phyloP scores from a whole-genome alignment of 225 moss, liverwort and hornwort genomes.

The Neckera pumila region DNA sequence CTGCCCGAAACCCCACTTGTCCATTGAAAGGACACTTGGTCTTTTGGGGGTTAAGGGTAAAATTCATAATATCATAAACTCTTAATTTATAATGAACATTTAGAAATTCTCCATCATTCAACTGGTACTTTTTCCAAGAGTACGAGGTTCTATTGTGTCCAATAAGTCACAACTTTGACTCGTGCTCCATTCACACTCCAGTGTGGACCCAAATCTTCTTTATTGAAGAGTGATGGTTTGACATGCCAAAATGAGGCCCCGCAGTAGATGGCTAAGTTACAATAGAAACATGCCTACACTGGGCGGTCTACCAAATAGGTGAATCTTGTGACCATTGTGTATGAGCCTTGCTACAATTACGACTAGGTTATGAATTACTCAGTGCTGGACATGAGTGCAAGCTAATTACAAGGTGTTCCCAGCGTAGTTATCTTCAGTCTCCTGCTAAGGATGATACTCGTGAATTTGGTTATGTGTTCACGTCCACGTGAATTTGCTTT shows the following conservation, averaged over 20 bases:
- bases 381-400: constrained; percentile 71
- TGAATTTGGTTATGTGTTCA: not conserved
- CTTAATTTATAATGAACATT: no score
- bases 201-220: not conserved
- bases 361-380: constrained; percentile 67
- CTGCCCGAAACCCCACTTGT: no score
- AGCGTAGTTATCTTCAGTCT: constrained; percentile 3
- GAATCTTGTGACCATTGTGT: not conserved
- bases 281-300: not conserved
- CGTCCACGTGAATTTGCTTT: not conserved
- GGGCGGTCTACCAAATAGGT: not conserved
- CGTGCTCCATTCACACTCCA: not conserved
- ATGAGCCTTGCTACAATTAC: not conserved
- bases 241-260: not conserved
- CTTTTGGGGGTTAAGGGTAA: no score
- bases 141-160: no score
- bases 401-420: constrained; percentile 51
- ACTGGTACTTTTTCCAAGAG: no score
- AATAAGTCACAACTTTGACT: not conserved
- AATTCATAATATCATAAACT: no score
- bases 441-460: not conserved
- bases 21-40: no score
- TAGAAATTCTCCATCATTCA: no score
- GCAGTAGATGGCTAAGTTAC: not conserved
- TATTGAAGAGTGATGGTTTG: not conserved